These are phyloP conservation scores for Alternaria sp. DNA, from an alignment of 2,329 filamentous ascomycete species.

Conservation along the genomic window DNA sequence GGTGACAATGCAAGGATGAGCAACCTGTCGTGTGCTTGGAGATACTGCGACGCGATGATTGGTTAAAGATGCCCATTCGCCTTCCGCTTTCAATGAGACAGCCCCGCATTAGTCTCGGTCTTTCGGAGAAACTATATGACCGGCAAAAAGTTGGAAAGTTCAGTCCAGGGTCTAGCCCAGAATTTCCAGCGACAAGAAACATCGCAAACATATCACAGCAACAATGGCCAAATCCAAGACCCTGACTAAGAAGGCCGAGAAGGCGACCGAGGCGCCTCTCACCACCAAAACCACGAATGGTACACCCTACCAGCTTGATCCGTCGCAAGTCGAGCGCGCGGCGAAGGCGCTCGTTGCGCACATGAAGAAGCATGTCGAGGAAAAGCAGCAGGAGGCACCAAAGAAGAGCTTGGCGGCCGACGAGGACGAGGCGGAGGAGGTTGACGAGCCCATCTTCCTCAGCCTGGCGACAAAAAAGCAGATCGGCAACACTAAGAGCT, in stretches of 20 bases:
- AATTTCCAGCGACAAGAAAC: constrained; percentile 28
- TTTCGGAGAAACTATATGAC: constrained; percentile 14
- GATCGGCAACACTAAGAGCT: constrained; percentile 74
- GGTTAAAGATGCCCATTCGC: constrained; percentile 14
- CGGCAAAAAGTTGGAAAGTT: constrained; percentile 31
- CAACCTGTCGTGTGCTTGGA: constrained; percentile 35
- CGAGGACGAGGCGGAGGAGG: constrained; percentile 56
- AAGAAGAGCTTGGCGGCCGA: constrained; percentile 64
- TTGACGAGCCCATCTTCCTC: constrained; percentile 67
- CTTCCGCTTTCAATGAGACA: constrained; percentile 20
- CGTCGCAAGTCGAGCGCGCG: constrained; percentile 65
- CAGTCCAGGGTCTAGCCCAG: constrained; percentile 24
- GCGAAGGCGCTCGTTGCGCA: constrained; percentile 67
- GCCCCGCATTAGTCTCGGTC: constrained; percentile 27
- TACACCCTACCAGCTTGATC: constrained; percentile 56
- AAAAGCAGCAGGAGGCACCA: constrained; percentile 58
- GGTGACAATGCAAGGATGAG: constrained; percentile 22
- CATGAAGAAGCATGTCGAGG: constrained; percentile 61
- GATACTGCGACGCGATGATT: constrained; percentile 41
- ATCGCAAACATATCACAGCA: constrained; percentile 17
- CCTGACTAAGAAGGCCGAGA: constrained; percentile 33
- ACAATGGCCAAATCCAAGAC: constrained; percentile 47
- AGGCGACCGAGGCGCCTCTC: constrained; percentile 45
- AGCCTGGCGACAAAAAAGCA: constrained; percentile 72
- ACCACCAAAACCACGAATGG: constrained; percentile 49